These are phyloP conservation scores for Agroathelia rolfsii DNA, from an alignment of 1,284 basidiomycete species.

Conservation along the genomic window DNA sequence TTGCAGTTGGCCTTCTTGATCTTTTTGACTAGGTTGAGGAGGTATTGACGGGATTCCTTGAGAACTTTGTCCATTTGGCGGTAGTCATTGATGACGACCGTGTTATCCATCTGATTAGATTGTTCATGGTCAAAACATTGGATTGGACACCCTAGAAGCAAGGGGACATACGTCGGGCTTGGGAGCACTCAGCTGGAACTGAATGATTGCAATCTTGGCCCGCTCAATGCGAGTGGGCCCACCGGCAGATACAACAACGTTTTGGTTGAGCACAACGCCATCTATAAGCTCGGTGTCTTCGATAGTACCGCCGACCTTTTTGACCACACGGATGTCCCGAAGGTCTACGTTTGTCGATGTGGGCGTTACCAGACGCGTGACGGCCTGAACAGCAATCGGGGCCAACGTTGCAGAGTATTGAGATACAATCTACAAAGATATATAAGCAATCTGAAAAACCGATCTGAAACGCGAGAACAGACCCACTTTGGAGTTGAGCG, in stretches of 20 bases:
- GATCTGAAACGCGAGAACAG: slow-evolving; percentile 4
- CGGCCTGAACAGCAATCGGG: slow-evolving; percentile 95
- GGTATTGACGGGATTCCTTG: slow-evolving; percentile 97
- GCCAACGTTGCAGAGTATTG: slow-evolving; percentile 97
- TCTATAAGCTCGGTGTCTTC: slow-evolving; percentile 98
- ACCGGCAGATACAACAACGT: slow-evolving; percentile 82
- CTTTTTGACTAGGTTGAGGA: slow-evolving; percentile 97
- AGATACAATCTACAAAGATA: slow-evolving; percentile 99
- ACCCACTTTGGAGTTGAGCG: slow-evolving; percentile 87
- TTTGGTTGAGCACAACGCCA: slow-evolving; percentile 94
- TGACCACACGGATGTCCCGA: slow-evolving; percentile 92
- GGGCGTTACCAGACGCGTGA: slow-evolving; percentile 79
- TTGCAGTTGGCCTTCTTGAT: slow-evolving; percentile 99
- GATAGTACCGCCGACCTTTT: slow-evolving; percentile 98
- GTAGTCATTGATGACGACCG: slow-evolving; percentile 98
- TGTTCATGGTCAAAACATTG: slow-evolving; percentile 9
- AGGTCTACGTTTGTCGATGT: slow-evolving; percentile 93
- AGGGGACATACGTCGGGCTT: slow-evolving; percentile 84
- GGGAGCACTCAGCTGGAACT: slow-evolving; percentile 96
- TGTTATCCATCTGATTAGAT: slow-evolving; percentile 99
- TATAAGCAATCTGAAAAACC: slow-evolving; percentile 7
- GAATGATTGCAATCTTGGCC: slow-evolving; percentile 96
- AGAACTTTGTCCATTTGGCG: slow-evolving; percentile 99
- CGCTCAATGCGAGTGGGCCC: slow-evolving; percentile 96
- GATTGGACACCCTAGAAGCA: slow-evolving; percentile 2